Conservation (phyloP, 139 green algal species). For the Picochlorum sp. region DNA sequence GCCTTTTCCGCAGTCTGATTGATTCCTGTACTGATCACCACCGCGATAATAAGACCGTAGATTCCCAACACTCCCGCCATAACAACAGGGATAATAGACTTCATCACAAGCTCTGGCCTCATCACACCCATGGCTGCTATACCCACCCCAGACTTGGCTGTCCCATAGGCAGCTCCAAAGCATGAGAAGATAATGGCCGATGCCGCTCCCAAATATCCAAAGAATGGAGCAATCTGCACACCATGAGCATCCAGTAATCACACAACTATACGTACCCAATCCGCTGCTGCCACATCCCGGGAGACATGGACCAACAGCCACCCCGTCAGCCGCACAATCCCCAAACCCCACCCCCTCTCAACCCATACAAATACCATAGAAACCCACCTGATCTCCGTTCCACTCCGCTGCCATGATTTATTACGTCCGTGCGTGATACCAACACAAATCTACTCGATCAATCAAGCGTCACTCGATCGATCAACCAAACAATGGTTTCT, state of each 20-base stretch:
- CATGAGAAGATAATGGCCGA: constrained; percentile 94
- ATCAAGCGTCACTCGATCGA: no score
- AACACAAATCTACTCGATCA: no score
- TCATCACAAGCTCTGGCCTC: constrained; percentile 99
- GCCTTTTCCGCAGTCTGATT: constrained; percentile 58
- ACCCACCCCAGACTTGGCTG: constrained; percentile 94
- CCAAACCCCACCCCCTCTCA: no score
- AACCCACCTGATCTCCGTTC: constrained; percentile 19
- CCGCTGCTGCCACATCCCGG: no score
- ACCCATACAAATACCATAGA: no score
- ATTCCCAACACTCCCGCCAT: constrained; percentile 99
- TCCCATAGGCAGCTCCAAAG: constrained; percentile 97
- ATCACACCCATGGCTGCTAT: constrained; percentile 99
- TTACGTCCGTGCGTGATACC: no score
- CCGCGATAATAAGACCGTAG: constrained; percentile 99
- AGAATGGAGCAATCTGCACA: constrained; percentile 72
- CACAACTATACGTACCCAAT: no score
- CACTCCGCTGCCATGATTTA: constrained; percentile 4
- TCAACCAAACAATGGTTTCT: no score
- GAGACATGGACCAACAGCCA: no score
- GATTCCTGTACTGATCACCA: constrained; percentile 96
- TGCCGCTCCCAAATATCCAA: constrained; percentile 95
- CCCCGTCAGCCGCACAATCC: no score
- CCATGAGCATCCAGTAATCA: neutral
- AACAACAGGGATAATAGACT: constrained; percentile 97